Evolutionary conservation across 2,329 filamentous ascomycete species (phyloP).

Genomic region (Aspergillus sp.): DNA sequence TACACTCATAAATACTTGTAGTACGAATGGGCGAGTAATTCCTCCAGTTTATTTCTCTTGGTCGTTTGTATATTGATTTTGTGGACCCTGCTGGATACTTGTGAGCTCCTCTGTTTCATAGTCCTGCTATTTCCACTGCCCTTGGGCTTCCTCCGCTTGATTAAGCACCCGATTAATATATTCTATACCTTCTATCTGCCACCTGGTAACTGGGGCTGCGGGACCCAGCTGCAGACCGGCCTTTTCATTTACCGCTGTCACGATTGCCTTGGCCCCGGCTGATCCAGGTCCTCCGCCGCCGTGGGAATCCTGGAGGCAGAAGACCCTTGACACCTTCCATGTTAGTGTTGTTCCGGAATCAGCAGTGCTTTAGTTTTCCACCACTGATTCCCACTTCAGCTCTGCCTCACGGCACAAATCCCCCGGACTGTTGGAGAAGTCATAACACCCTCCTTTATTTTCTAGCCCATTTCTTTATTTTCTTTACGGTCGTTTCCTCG

Average conservation of each 20-base stretch:
- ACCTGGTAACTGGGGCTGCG: slow-evolving; percentile 7
- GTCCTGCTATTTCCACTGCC: slow-evolving; percentile 21
- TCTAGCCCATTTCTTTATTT: slow-evolving; percentile 10
- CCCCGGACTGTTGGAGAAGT: too few relatives aligned
- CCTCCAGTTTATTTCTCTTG: too few relatives aligned
- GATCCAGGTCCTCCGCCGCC: slow-evolving; percentile 8
- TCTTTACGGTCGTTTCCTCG: slow-evolving; percentile 13
- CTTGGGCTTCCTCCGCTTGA: slow-evolving; percentile 15
- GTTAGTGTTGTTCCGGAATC: too few relatives aligned
- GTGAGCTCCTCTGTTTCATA: slow-evolving; percentile 6
- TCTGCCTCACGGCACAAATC: too few relatives aligned
- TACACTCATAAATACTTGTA: too few relatives aligned
- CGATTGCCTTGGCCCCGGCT: slow-evolving; percentile 6
- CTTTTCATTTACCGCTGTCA: slow-evolving; percentile 9
- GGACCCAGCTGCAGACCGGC: slow-evolving; percentile 13
- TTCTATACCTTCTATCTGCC: slow-evolving; percentile 12
- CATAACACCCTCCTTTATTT: slow-evolving; percentile 9
- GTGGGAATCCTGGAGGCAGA: slow-evolving; percentile 1
- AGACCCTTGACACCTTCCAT: slow-evolving; percentile 6
- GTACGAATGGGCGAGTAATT: too few relatives aligned
- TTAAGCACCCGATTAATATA: slow-evolving; percentile 14
- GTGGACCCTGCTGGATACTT: not conserved
- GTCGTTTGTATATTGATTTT: too few relatives aligned
- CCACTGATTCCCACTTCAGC: too few relatives aligned
- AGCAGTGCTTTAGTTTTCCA: too few relatives aligned